Conservation (phyloP, 2,329 filamentous ascomycete genomes). For the Huntiella bhutanensis region DNA sequence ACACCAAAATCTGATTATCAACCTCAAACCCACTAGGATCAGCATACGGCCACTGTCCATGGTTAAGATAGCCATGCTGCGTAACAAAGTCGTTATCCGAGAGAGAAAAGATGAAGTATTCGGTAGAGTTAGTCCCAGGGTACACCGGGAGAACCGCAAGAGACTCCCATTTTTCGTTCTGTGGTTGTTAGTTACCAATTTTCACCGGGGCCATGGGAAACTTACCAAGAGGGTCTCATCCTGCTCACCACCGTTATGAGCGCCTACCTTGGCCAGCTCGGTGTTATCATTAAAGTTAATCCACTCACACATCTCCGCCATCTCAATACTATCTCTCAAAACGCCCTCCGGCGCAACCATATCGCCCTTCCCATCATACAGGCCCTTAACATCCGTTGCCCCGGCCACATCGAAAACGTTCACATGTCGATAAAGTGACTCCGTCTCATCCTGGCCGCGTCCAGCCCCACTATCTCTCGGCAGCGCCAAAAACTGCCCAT, state of each 20-base stretch:
- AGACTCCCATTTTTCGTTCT: slow-evolving; percentile 62
- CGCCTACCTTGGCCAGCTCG: slow-evolving; percentile 44
- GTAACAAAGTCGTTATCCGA: slow-evolving; percentile 63
- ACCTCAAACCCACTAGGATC: slow-evolving; percentile 39
- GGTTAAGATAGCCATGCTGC: slow-evolving; percentile 43
- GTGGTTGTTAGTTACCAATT: background rate
- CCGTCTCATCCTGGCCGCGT: slow-evolving; percentile 30
- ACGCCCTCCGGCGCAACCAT: slow-evolving; percentile 22
- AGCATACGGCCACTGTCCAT: slow-evolving; percentile 33
- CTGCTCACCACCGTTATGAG: slow-evolving; percentile 48
- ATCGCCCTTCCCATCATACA: background rate
- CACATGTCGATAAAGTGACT: slow-evolving; percentile 45
- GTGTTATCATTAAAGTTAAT: slow-evolving; percentile 48
- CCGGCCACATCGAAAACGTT: slow-evolving; percentile 47
- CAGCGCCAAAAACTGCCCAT: slow-evolving; percentile 47
- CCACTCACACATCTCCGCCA: slow-evolving; percentile 45
- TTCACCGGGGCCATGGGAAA: background rate
- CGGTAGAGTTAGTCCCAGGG: slow-evolving; percentile 20
- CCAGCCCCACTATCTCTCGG: slow-evolving; percentile 44
- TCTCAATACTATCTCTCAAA: slow-evolving; percentile 31
- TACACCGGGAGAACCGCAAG: slow-evolving; percentile 42
- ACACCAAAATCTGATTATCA: slow-evolving; percentile 44
- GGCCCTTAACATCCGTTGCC: slow-evolving; percentile 39
- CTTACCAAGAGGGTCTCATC: slow-evolving; percentile 30
- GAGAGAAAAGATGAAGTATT: slow-evolving; percentile 49